Conservation (phyloP, 345 rosid genomes). For the Citrus reticulata region DNA sequence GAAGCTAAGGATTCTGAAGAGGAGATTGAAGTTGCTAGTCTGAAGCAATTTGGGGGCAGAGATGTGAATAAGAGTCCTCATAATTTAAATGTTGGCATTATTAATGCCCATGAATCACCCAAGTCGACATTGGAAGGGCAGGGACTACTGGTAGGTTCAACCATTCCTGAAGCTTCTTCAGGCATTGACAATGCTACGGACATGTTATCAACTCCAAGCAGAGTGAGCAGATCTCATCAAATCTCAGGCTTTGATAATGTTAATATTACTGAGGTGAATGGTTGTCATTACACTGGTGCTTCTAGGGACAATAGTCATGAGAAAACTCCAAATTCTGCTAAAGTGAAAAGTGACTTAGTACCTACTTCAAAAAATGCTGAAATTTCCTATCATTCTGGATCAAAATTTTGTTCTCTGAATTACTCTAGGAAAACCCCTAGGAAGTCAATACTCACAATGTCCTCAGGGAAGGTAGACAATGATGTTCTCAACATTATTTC, state of each 20-base stretch:
- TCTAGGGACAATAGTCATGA: slow-evolving; percentile 15
- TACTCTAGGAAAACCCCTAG: slow-evolving; percentile 49
- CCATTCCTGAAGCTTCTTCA: slow-evolving; percentile 25
- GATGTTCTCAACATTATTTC: slow-evolving; percentile 22
- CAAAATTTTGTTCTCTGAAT: slow-evolving; percentile 26
- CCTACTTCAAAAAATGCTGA: slow-evolving; percentile 30
- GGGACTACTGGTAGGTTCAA: slow-evolving; percentile 11
- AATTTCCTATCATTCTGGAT: slow-evolving; percentile 19
- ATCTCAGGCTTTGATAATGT: slow-evolving; percentile 22
- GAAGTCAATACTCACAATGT: slow-evolving; percentile 35
- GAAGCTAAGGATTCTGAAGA: slow-evolving; percentile 95
- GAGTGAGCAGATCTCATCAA: slow-evolving; percentile 21
- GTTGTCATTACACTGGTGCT: slow-evolving; percentile 10
- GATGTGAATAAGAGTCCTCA: slow-evolving; percentile 42
- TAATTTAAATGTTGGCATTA: slow-evolving; percentile 32
- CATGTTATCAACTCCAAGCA: slow-evolving; percentile 27
- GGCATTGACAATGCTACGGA: slow-evolving; percentile 23
- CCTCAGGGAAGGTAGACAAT: slow-evolving; percentile 22
- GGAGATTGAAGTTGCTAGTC: slow-evolving; percentile 41
- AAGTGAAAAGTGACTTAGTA: slow-evolving; percentile 13
- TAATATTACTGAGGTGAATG: slow-evolving; percentile 21
- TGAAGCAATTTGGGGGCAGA: slow-evolving; percentile 29
- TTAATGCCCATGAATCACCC: slow-evolving; percentile 24
- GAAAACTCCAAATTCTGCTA: slow-evolving; percentile 28
- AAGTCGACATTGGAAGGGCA: slow-evolving; percentile 25